Evolutionary conservation across 2,329 filamentous ascomycete genomes (phyloP).

Genomic region (Neophaeococcomyces aloes): DNA sequence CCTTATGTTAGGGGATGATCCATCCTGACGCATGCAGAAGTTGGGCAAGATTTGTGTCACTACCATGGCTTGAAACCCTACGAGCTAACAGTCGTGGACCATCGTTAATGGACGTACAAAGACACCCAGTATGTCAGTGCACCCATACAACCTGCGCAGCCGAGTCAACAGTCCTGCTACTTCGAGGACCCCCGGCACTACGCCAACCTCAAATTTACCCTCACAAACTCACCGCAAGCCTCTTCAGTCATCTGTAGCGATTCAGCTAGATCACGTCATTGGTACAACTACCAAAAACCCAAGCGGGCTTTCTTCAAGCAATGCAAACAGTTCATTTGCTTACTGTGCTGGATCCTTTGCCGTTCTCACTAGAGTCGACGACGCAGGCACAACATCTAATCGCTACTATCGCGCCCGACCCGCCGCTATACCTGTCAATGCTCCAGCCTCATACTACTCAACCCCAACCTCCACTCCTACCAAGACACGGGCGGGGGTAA

Average conservation of each 20-base stretch:
- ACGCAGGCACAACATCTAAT: conserved; percentile 55
- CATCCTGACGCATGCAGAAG: too few species aligned
- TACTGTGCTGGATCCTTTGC: conserved; percentile 89
- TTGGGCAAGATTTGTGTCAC: too few species aligned
- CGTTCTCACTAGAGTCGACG: conserved; percentile 73
- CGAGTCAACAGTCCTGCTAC: conserved; percentile 15
- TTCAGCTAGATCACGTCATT: conserved; percentile 44
- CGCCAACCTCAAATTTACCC: conserved; percentile 9
- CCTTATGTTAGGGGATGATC: too few species aligned
- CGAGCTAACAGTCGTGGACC: neutral
- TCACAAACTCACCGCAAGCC: conserved; percentile 10
- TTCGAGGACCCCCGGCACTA: conserved; percentile 10
- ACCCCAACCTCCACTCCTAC: conserved; percentile 48
- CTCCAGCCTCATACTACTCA: conserved; percentile 44
- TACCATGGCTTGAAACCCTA: neutral
- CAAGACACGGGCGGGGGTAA: conserved; percentile 46
- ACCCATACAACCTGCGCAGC: conserved; percentile 20
- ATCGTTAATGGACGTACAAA: neutral
- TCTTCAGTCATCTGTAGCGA: conserved; percentile 10
- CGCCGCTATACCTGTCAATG: conserved; percentile 55
- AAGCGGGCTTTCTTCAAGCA: conserved; percentile 74
- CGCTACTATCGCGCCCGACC: conserved; percentile 86
- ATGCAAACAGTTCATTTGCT: conserved; percentile 61
- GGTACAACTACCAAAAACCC: conserved; percentile 79
- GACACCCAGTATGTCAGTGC: conserved; percentile 17